Conservation (phyloP, 805 yeast species). For the Spathaspora gorwiae region DNA sequence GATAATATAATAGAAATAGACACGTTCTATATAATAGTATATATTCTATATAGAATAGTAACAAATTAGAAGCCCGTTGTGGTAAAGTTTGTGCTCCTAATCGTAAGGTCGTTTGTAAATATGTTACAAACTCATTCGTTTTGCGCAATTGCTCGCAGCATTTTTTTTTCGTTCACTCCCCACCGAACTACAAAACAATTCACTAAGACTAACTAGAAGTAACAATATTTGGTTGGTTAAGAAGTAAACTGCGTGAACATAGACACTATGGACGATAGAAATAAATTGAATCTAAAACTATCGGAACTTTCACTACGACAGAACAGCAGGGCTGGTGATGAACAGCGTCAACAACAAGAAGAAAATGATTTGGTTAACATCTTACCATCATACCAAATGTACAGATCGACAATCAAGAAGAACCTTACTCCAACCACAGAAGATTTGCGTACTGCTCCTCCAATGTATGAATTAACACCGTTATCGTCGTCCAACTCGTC, state of each 20-base stretch:
- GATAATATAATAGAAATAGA: background rate
- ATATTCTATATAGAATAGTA: too few relatives aligned
- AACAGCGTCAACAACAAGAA: constrained; percentile 7
- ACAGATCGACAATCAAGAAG: constrained; percentile 34
- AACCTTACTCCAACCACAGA: constrained; percentile 28
- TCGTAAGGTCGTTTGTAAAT: too few relatives aligned
- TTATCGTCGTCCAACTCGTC: constrained; percentile 9
- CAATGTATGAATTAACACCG: constrained; percentile 29
- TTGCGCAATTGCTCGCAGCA: too few relatives aligned
- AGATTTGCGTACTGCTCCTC: constrained; percentile 26
- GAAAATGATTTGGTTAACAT: constrained; percentile 30
- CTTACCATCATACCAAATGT: constrained; percentile 39
- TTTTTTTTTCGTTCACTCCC: too few relatives aligned
- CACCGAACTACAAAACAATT: too few relatives aligned
- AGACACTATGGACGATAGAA: constrained; percentile 12
- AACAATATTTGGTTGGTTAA: too few relatives aligned
- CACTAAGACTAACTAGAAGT: too few relatives aligned
- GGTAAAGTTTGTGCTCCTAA: too few relatives aligned
- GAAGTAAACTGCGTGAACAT: too few relatives aligned
- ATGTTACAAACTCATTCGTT: too few relatives aligned
- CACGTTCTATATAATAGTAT: background rate
- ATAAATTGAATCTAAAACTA: constrained; percentile 17
- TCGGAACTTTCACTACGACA: constrained; percentile 11
- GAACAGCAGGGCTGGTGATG: constrained; percentile 1
- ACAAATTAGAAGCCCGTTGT: too few relatives aligned